phyloP scores from a whole-genome alignment of 1,284 basidiomycete species.

The Trametes sp. region DNA sequence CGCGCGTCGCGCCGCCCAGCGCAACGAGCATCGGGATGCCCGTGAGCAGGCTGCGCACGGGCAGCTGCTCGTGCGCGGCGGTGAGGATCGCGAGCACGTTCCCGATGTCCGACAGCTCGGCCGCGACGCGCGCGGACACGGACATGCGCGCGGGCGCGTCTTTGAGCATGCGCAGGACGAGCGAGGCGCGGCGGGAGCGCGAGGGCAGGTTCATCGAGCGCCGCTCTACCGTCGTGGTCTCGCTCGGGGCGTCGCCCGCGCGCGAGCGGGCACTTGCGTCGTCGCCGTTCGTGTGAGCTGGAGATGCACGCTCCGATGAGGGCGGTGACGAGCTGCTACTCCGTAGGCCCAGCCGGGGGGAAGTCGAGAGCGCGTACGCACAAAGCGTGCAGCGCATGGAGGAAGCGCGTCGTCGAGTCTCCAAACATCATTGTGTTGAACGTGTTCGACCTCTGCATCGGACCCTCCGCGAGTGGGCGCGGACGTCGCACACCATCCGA shows the following conservation, averaged over 20 bases:
- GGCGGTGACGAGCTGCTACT: constrained; percentile 44
- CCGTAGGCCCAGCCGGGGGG: constrained; percentile 60
- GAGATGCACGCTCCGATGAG: constrained; percentile 46
- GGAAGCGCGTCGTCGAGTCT: constrained; percentile 73
- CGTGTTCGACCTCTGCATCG: constrained; percentile 53
- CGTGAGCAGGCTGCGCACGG: constrained; percentile 76
- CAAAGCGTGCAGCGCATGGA: constrained; percentile 83
- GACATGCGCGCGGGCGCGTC: constrained; percentile 54
- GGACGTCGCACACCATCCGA: constrained; percentile 53
- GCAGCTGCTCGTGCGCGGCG: constrained; percentile 72
- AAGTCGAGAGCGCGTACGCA: constrained; percentile 79
- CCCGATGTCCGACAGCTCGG: constrained; percentile 78
- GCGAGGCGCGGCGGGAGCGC: constrained; percentile 62
- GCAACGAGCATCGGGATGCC: constrained; percentile 89
- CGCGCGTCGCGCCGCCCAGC: constrained; percentile 64
- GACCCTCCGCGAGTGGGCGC: constrained; percentile 52
- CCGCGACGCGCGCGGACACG: constrained; percentile 60
- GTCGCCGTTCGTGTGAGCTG: constrained; percentile 23
- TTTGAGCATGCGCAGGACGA: constrained; percentile 56
- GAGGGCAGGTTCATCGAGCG: constrained; percentile 56
- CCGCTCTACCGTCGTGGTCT: constrained; percentile 49
- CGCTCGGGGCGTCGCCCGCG: constrained; percentile 24
- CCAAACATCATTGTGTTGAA: constrained; percentile 62
- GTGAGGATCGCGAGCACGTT: constrained; percentile 77
- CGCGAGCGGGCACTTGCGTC: constrained; percentile 14